phyloP scores from a whole-genome alignment of 2,329 filamentous ascomycete species.

The Scolecobasidium constrictum region DNA sequence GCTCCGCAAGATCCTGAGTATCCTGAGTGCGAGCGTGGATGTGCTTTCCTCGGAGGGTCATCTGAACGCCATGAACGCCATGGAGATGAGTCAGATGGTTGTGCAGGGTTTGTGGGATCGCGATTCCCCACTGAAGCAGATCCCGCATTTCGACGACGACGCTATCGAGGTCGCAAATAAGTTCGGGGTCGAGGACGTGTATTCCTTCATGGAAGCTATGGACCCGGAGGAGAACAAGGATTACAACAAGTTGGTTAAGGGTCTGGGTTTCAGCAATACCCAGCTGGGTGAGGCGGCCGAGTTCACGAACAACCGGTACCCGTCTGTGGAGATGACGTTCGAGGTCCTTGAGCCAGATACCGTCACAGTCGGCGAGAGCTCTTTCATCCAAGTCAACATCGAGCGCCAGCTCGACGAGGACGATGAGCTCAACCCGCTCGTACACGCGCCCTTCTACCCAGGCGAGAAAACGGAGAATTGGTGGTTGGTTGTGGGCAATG shows the following conservation, averaged over 20 bases:
- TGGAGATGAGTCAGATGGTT: constrained; percentile 99
- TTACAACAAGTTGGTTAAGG: constrained; percentile 65
- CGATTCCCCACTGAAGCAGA: constrained; percentile 93
- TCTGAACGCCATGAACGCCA: constrained; percentile 93
- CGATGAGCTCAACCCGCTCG: constrained; percentile 66
- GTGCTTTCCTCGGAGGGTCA: constrained; percentile 92
- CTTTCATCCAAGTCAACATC: constrained; percentile 75
- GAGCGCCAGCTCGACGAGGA: constrained; percentile 69
- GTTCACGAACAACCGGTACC: constrained; percentile 95
- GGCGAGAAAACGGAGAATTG: constrained; percentile 90
- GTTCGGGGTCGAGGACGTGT: constrained; percentile 80
- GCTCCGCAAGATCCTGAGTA: constrained; percentile 70
- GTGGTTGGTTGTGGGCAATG: constrained; percentile 95
- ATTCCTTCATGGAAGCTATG: constrained; percentile 99
- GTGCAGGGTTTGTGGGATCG: constrained; percentile 99
- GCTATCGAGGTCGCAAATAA: constrained; percentile 74
- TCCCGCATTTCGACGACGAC: constrained; percentile 82
- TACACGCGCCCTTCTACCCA: constrained; percentile 94
- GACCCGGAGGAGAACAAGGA: constrained; percentile 85
- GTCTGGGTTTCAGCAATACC: constrained; percentile 65
- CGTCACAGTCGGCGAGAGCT: constrained; percentile 68
- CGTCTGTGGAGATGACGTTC: constrained; percentile 85
- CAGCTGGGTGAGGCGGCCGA: constrained; percentile 82
- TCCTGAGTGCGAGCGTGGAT: constrained; percentile 87
- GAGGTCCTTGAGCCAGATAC: constrained; percentile 71